These are phyloP conservation scores for Aspergillus nanangensis DNA, from an alignment of 495 filamentous ascomycete species.

Conservation along the genomic window DNA sequence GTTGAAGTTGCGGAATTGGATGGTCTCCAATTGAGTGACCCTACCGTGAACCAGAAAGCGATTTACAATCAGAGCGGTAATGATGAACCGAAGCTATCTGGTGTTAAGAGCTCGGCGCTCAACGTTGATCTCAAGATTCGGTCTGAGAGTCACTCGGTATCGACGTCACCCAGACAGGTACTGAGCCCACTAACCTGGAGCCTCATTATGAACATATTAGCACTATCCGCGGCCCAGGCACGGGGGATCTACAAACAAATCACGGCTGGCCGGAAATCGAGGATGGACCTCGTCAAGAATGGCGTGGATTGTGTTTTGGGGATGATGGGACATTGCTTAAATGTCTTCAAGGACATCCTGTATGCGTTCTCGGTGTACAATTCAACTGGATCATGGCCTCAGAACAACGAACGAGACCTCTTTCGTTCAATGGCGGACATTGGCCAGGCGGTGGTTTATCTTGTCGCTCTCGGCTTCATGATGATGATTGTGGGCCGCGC, in stretches of 20 bases:
- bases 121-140: conserved; percentile 18
- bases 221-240: conserved; percentile 26
- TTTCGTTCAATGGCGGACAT: conserved; percentile 27
- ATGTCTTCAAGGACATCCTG: conserved; percentile 26
- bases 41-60: not conserved
- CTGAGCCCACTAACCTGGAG: conserved; percentile 21
- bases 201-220: conserved; percentile 28
- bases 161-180: conserved; percentile 6
- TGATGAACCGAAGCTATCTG: not conserved
- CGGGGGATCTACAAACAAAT: conserved; percentile 19
- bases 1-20: conserved; percentile 39
- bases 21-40: conserved; percentile 30
- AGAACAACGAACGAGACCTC: conserved; percentile 26
- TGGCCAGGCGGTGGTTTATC: conserved; percentile 33
- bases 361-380: conserved; percentile 27
- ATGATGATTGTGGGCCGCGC: conserved; percentile 28
- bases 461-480: conserved; percentile 31
- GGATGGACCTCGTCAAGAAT: conserved; percentile 15
- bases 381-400: conserved; percentile 32
- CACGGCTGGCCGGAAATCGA: conserved; percentile 20
- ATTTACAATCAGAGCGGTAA: not conserved
- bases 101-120: not conserved
- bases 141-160: conserved; percentile 9
- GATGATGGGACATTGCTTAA: conserved; percentile 36
- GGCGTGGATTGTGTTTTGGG: conserved; percentile 23